A percentile compares a stretch with the other conserved stretches of the same genome.
These are phyloP conservation scores for Xylaria flabelliformis DNA, from an alignment of 495 filamentous ascomycete species.

Conservation along the genomic window DNA sequence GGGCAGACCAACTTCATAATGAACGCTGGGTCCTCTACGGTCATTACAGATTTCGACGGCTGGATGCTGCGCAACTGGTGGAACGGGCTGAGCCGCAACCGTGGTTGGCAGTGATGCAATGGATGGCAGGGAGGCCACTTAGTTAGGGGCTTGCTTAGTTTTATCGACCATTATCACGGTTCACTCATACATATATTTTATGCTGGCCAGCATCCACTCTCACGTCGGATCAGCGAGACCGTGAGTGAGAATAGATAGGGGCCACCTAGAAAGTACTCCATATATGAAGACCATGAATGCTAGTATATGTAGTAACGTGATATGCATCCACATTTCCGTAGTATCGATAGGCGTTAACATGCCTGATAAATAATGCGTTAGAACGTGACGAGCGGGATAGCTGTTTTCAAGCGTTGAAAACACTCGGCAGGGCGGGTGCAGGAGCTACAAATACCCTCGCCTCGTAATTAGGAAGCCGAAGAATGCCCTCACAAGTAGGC, in stretches of 20 bases:
- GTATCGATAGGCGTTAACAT: neutral
- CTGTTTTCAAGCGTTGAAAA: neutral
- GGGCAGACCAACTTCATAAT: conserved; percentile 31
- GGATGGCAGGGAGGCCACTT: neutral
- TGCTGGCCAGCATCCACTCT: too few species aligned
- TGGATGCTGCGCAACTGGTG: conserved; percentile 33
- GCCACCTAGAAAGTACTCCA: neutral
- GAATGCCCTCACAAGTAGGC: neutral
- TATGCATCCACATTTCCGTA: neutral
- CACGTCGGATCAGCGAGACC: neutral
- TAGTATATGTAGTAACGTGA: neutral
- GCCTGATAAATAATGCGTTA: neutral
- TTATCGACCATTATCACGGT: neutral
- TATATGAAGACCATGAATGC: neutral
- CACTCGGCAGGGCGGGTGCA: neutral
- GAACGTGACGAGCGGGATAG: neutral
- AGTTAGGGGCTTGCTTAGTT: neutral
- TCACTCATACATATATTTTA: neutral
- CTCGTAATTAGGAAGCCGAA: neutral
- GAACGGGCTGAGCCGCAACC: conserved; percentile 1
- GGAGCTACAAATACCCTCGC: neutral
- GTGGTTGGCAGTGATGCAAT: conserved; percentile 7
- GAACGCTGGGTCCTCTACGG: conserved; percentile 21
- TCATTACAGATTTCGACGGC: conserved; percentile 30
- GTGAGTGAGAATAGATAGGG: neutral